Conservation (phyloP, 257 asterid species). For the Rauvolfia tetraphylla region DNA sequence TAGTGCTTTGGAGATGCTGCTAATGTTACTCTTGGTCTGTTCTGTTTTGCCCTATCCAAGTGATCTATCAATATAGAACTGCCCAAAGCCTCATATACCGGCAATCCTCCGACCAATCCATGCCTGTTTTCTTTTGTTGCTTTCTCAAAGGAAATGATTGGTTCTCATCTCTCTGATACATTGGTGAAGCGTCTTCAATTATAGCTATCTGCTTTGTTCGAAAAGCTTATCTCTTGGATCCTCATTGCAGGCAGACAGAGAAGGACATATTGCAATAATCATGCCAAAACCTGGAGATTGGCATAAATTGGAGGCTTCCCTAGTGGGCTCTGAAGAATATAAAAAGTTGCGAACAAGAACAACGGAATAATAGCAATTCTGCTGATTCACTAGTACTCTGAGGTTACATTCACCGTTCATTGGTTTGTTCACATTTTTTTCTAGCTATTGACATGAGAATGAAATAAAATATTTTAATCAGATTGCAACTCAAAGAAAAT, state of each 20-base stretch:
- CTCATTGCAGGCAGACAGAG: slow-evolving; percentile 66
- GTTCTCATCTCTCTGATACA: not conserved
- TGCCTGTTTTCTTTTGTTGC: not conserved
- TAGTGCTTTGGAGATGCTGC: not conserved
- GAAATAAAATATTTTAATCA: not conserved
- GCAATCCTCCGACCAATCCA: not conserved
- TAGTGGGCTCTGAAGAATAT: slow-evolving; percentile 51
- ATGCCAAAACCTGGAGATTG: slow-evolving; percentile 93
- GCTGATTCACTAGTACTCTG: not conserved
- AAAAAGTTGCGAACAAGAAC: slow-evolving; percentile 29
- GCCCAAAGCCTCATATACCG: not conserved
- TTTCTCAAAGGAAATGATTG: not conserved
- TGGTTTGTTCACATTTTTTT: not conserved
- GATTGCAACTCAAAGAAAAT: not conserved
- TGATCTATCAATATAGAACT: not conserved
- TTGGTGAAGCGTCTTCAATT: not conserved
- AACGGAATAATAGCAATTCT: not conserved
- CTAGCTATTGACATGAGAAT: not conserved
- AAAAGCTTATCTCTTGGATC: not conserved
- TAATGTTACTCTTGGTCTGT: no score
- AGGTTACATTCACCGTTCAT: not conserved
- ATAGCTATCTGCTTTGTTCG: not conserved
- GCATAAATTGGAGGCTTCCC: slow-evolving; percentile 66
- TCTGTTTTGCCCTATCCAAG: not conserved
- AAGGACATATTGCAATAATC: slow-evolving; percentile 84